These are phyloP conservation scores for Nidularia pulvinata DNA, from an alignment of 768 basidiomycete species.

Conservation along the genomic window DNA sequence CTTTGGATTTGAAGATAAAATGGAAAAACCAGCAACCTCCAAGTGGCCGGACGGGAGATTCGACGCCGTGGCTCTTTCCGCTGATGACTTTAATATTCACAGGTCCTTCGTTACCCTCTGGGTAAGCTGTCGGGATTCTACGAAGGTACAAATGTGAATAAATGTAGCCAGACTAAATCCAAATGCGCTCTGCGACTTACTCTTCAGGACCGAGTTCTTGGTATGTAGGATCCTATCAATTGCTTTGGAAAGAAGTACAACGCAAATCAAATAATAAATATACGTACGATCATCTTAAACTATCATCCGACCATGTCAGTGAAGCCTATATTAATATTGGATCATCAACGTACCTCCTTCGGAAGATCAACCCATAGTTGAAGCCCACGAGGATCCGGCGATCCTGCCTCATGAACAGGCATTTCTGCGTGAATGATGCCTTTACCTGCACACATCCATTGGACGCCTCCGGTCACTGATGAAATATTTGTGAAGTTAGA, in stretches of 20 bases:
- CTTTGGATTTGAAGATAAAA: conserved; percentile 61
- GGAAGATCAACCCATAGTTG: conserved; percentile 90
- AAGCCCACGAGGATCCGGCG: conserved; percentile 77
- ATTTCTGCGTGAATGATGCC: conserved; percentile 89
- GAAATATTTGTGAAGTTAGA: not conserved
- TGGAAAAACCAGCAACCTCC: conserved; percentile 97
- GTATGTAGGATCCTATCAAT: conserved; percentile 67
- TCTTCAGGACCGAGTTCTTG: conserved; percentile 74
- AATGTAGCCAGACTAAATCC: not conserved
- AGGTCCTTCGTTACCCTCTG: conserved; percentile 65
- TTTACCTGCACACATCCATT: conserved; percentile 91
- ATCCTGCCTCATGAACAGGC: conserved; percentile 72
- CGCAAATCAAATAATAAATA: not conserved
- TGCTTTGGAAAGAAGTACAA: not conserved
- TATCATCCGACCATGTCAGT: conserved; percentile 17
- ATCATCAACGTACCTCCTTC: conserved; percentile 44
- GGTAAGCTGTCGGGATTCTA: conserved; percentile 76
- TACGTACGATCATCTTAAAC: conserved; percentile 73
- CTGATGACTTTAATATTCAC: conserved; percentile 84
- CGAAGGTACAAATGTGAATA: not conserved
- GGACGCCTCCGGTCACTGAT: conserved; percentile 76
- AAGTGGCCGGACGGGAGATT: conserved; percentile 86
- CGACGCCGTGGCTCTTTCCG: conserved; percentile 83
- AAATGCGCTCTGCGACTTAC: conserved; percentile 29
- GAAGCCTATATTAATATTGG: conserved; percentile 8